These are phyloP conservation scores for Rhodofomes roseus DNA, from an alignment of 1,284 basidiomycete genomes.

Conservation along the genomic window DNA sequence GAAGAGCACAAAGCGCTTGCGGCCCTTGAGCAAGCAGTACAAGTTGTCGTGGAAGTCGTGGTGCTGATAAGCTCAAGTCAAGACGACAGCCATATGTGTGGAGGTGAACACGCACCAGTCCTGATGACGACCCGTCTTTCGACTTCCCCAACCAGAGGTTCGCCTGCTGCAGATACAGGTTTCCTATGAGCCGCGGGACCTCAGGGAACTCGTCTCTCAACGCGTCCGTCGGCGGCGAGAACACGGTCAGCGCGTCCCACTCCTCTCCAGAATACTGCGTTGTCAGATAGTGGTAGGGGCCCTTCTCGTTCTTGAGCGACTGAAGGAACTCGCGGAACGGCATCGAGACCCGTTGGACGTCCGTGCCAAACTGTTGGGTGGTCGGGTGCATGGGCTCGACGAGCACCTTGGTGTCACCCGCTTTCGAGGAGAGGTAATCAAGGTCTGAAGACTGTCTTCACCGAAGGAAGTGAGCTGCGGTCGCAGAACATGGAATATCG, in stretches of 20 bases:
- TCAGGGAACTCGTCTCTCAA: slow-evolving; percentile 27
- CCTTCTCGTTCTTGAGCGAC: slow-evolving; percentile 17
- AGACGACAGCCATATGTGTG: background rate
- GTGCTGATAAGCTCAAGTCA: slow-evolving; percentile 17
- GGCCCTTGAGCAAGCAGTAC: slow-evolving; percentile 29
- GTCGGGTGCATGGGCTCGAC: slow-evolving; percentile 29
- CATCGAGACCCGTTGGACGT: slow-evolving; percentile 24
- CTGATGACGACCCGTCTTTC: slow-evolving; percentile 27
- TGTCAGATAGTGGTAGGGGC: slow-evolving; percentile 28
- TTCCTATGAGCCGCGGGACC: slow-evolving; percentile 30
- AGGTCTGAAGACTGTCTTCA: slow-evolving; percentile 22
- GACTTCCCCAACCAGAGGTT: slow-evolving; percentile 32
- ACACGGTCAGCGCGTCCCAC: slow-evolving; percentile 24
- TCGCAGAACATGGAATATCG: too few relatives aligned
- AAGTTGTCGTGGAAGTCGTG: slow-evolving; percentile 35
- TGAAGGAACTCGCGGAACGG: slow-evolving; percentile 24
- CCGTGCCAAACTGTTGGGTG: slow-evolving; percentile 27
- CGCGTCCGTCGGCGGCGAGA: slow-evolving; percentile 29
- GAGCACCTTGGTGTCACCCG: slow-evolving; percentile 24
- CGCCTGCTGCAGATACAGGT: slow-evolving; percentile 30
- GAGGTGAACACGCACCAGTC: slow-evolving; percentile 20
- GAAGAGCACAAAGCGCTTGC: slow-evolving; percentile 32
- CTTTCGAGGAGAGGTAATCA: slow-evolving; percentile 22
- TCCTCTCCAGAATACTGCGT: slow-evolving; percentile 31
- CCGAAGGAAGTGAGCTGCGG: background rate